Evolutionary conservation across 352 stramenopile species (phyloP), one percentile per base, ranked within the genome.

Genomic region (Globisporangium irregulare): DNA sequence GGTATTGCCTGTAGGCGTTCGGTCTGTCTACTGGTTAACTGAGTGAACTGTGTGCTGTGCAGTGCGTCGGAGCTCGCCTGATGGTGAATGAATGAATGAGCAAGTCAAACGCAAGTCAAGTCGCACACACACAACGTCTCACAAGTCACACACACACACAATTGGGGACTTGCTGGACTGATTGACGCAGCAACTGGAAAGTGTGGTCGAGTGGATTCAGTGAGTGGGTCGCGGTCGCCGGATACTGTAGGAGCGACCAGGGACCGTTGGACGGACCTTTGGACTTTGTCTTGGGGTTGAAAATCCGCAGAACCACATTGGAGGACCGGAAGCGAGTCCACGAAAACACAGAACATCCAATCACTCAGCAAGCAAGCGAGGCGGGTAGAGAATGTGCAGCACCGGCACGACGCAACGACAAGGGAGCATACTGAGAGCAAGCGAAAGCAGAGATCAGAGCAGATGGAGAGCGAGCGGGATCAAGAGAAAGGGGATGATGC

Each of bases 181-280:
- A 32, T 18, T 18, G 41, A 9, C 15, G 7, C 15, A 29, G 53
- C 1, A 59, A 59, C 0, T 36, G 53, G 5, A 57, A 9, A 27
- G 51, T 10, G 24, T n/a, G 6, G 0, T 4, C 20, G 43, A 8
- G 43, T 51, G 43, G 18, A 24, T 36, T 22, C 14, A 22, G 24
- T 4, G 10, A 58, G 53, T 58, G 24, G 24, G 3, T 20, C 15
- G 24, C 9, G 24, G 6, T 20, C 7, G 24, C 9, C 24, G 24
- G 51, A 20, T 58, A 58, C 22, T 58, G 51, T 36, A 58, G 51
- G 51, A 58, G 51, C 34, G 24, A 34, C 24, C 15, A 50, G 43
- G 0, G 36, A 43, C 36, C 36, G 18, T 53, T 53, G 18, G 46
- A 53, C 18, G 18, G 46, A 53, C 18, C 0, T 53, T 56, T 10